Base-by-base conservation (phyloP, 768 basidiomycete species). In the Trametes sanguinea region DNA sequence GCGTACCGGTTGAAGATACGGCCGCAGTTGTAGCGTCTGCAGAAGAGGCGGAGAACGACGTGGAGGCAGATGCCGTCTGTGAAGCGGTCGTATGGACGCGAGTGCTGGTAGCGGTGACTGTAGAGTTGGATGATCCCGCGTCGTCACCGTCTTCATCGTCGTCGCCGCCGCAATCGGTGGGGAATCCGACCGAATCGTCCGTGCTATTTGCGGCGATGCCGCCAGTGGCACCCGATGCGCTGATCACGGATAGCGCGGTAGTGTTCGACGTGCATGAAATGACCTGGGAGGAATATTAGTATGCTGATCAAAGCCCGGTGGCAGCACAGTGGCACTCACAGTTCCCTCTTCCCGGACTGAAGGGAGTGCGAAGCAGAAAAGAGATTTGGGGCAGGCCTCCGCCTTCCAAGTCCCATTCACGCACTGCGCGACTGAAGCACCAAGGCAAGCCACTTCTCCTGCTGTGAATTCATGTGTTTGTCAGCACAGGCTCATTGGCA, bases 341-440 rank as follows among this genome's bases (percentile, higher is more conserved):
- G 78, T 78, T 57, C 85, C 85, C 6, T 71, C 60, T 37, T 72
- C 66, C 4, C 68, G 74, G 14, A 80, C 59, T 6, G 76, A 75
- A 0, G 85, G 86, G 30, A 87, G 62, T 13, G 82, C 84, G 62
- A 85, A 85, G 70, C 86, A 87, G 4, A 68, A 63, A 39, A 77
- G 73, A 7, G 68, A 69, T 6, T 69, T 65, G 0, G 73, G 60
- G 62, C 84, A 86, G 4, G 52, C 57, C 9, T 75, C 64, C 0
- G 72, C 67, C 33, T 76, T 66, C 79, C 83, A 86, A 40, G 70
- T 70, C 8, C 73, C 73, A 61, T 77, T 74, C 2, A 65, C 65
- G 66, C 84, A 87, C 14, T 64, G 70, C 0, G 80, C 81, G 30
- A 80, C 66, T 1, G 72, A 70, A 4, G 73, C 72, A 6, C 65